Conservation (phyloP, 2,329 filamentous ascomycete genomes). For the Epichloe baconii region DNA sequence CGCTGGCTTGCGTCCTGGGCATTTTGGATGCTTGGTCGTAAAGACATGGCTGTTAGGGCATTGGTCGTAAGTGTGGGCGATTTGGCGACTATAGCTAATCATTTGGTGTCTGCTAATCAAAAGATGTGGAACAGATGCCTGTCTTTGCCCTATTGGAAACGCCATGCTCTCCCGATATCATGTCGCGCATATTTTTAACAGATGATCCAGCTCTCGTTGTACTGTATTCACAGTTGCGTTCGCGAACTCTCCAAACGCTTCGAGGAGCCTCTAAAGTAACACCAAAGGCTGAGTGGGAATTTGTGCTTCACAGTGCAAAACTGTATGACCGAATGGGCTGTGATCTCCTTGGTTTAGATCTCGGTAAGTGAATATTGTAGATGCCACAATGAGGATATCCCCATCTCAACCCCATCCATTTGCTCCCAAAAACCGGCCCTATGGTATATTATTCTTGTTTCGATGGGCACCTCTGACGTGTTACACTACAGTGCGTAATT, state of each 20-base stretch:
- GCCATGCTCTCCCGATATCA: constrained; percentile 53
- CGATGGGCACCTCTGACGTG: background rate
- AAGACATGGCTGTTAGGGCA: constrained; percentile 72
- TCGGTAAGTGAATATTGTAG: constrained; percentile 40
- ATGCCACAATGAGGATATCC: background rate
- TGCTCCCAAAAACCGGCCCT: too few species aligned
- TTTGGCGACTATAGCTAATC: background rate
- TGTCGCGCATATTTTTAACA: constrained; percentile 68
- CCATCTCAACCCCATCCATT: background rate
- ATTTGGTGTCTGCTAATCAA: background rate
- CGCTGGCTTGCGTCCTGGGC: constrained; percentile 93
- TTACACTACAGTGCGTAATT: constrained; percentile 48
- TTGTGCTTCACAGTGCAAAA: constrained; percentile 73
- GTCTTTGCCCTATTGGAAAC: constrained; percentile 61
- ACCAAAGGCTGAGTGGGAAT: constrained; percentile 72
- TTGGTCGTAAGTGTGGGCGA: constrained; percentile 51
- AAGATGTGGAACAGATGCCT: constrained; percentile 47
- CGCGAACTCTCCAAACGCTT: constrained; percentile 69
- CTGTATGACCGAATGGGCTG: constrained; percentile 89
- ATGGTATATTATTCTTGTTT: background rate
- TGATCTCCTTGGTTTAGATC: constrained; percentile 73
- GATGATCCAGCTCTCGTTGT: constrained; percentile 85
- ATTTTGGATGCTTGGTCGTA: constrained; percentile 77
- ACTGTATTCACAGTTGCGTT: constrained; percentile 74
- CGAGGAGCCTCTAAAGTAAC: constrained; percentile 73